Conservation (phyloP, 2,329 filamentous ascomycete genomes). For the Knufia petricola region DNA sequence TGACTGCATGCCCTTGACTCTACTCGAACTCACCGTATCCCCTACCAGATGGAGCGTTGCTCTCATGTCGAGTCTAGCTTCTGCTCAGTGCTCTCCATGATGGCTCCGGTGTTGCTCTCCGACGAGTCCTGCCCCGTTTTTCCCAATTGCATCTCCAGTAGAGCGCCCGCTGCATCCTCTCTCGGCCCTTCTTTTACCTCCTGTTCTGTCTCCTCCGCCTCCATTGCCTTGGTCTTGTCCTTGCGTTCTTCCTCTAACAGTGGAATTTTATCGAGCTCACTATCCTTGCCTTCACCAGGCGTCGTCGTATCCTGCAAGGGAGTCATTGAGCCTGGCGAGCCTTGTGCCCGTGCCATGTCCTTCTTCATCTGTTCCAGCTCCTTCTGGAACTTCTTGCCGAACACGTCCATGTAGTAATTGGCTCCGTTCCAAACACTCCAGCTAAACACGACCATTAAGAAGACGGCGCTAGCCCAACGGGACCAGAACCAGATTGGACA, state of each 20-base stretch:
- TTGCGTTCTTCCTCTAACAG: slow-evolving; percentile 17
- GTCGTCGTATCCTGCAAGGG: background rate
- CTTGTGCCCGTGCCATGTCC: slow-evolving; percentile 85
- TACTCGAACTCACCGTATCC: too few species aligned
- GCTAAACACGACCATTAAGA: slow-evolving; percentile 72
- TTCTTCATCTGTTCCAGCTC: slow-evolving; percentile 81
- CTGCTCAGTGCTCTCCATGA: background rate
- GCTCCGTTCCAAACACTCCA: slow-evolving; percentile 97
- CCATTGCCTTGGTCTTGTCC: slow-evolving; percentile 7
- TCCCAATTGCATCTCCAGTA: background rate
- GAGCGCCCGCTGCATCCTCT: background rate
- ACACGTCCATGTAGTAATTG: slow-evolving; percentile 96
- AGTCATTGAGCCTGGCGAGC: slow-evolving; percentile 32
- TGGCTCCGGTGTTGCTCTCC: background rate
- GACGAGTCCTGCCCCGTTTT: background rate
- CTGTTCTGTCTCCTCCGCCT: background rate
- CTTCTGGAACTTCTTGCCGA: slow-evolving; percentile 92
- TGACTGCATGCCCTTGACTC: too few species aligned
- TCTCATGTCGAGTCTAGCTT: background rate
- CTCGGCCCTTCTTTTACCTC: background rate
- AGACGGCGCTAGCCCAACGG: slow-evolving; percentile 64
- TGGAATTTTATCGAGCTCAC: slow-evolving; percentile 16
- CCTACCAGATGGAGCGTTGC: too few species aligned
- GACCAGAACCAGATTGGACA: slow-evolving; percentile 94
- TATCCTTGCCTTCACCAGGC: background rate